Evolutionary conservation across 2,329 filamentous ascomycete species (phyloP).

Genomic region (Achaetomium macrosporum): DNA sequence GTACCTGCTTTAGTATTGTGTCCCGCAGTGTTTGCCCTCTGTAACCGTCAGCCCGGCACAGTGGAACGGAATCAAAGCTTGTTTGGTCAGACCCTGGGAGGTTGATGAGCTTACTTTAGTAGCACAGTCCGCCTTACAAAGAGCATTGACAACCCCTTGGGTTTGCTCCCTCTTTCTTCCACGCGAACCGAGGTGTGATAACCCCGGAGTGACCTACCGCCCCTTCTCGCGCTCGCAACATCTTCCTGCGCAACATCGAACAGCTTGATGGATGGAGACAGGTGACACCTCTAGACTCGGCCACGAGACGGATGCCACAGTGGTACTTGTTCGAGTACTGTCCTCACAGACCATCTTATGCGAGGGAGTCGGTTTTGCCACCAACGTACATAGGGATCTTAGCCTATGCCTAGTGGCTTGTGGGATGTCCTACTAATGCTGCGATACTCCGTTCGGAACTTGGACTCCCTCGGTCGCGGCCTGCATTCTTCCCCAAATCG

Average conservation of each 20-base stretch:
- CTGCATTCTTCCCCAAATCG: too few relatives aligned
- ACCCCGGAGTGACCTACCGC: background rate
- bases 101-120: background rate
- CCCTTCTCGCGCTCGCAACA: background rate
- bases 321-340: conserved; percentile 1
- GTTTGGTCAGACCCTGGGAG: background rate
- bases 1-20: background rate
- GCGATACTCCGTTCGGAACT: background rate
- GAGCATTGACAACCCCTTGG: background rate
- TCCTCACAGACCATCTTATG: background rate
- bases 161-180: background rate
- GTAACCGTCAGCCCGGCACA: background rate
- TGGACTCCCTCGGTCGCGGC: background rate
- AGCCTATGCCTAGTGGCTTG: background rate
- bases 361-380: background rate
- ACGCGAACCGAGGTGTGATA: background rate
- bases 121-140: background rate
- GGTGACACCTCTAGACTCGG: background rate
- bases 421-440: background rate
- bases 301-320: background rate
- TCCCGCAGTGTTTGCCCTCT: background rate
- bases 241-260: background rate
- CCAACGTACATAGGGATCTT: background rate
- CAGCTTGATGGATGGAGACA: background rate
- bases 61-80: background rate